Base-by-base conservation (phyloP, 768 basidiomycete genomes). In the Obba rivulosa region DNA sequence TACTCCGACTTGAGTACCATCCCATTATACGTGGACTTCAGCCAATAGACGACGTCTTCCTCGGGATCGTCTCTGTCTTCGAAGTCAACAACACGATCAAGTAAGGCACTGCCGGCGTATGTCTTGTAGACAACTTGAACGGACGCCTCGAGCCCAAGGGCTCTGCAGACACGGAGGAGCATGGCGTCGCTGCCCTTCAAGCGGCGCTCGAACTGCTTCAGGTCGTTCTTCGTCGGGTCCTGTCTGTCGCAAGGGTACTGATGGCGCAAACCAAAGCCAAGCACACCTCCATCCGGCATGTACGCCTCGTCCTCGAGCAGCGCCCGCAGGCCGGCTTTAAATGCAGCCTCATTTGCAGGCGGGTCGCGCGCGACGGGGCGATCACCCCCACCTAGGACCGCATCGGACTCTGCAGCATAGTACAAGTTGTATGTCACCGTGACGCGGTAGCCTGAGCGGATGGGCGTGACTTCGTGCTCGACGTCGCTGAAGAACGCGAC, bases 351-450 rank as follows among this genome's bases (percentile, higher is more conserved):
- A 16, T 45, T 46, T 3, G 24, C 31, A 18, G 41, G 23, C 7
- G 11, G 16, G n/a, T 28, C 43, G 0, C 36, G 23, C 14, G 35
- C 13, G 38, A 48, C 17, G 40, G 40, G 23, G 37, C 40, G 16
- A 14, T 28, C 24, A 2, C 41, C 43, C 7, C 28, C 28, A 5
- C 13, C 28, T 13, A 13, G 28, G 28, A 31, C 28, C 28, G 28
- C 28, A 31, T 31, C 28, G 28, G 3, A 23, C 13, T 2, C 41
- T 16, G 20, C 10, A 20, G 22, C 14, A 25, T 25, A 38, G 48
- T 66, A 63, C 17, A 74, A 65, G 44, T 73, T 72, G 61, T 69
- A 73, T 0, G 74, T 70, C 39, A 77, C 41, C 2, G 70, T 76
- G 34, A 76, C 62, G 3, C 77, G 68, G 24, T 68, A 57, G 0